phyloP scores from a whole-genome alignment of 768 basidiomycete species.

The Mycena pura region DNA sequence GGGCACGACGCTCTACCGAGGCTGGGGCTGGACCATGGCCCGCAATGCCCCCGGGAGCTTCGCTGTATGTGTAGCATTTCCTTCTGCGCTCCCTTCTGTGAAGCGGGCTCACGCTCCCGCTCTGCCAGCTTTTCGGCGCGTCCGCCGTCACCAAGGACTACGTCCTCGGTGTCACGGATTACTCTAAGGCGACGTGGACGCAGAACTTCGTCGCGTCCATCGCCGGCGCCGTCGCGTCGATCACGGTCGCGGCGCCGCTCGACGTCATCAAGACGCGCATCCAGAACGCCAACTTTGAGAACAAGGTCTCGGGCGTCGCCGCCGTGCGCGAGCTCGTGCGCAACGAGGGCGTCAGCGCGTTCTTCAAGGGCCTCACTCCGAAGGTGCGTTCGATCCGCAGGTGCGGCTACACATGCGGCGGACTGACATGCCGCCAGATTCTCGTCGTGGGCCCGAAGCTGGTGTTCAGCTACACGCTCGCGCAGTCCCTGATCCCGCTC shows the following conservation, averaged over 20 bases:
- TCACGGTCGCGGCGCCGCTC: constrained; percentile 94
- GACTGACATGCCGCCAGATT: constrained; percentile 61
- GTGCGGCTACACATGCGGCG: no score
- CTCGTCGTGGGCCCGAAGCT: constrained; percentile 97
- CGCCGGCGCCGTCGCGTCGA: constrained; percentile 92
- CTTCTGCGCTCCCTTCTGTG: background rate
- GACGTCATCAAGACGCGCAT: constrained; percentile 98
- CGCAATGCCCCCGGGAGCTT: constrained; percentile 96
- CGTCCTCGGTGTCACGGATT: constrained; percentile 86
- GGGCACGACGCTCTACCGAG: constrained; percentile 90
- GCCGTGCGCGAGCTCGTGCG: constrained; percentile 67
- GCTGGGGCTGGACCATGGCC: constrained; percentile 99
- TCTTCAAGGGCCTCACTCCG: constrained; percentile 97
- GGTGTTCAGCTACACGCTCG: constrained; percentile 97
- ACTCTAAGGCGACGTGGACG: constrained; percentile 92
- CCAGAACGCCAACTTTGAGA: constrained; percentile 97
- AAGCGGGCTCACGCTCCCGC: background rate
- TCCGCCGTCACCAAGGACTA: constrained; percentile 96
- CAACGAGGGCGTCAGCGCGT: constrained; percentile 82
- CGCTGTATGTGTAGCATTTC: constrained; percentile 80
- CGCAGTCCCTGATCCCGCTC: constrained; percentile 92
- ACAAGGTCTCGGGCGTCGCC: constrained; percentile 77
- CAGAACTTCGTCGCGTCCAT: constrained; percentile 98
- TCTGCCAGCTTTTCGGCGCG: constrained; percentile 91
- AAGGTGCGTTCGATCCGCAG: constrained; percentile 67